These are phyloP conservation scores for Coemansia asiatica DNA, from an alignment of 192 early-diverging fungal species.

Conservation along the genomic window DNA sequence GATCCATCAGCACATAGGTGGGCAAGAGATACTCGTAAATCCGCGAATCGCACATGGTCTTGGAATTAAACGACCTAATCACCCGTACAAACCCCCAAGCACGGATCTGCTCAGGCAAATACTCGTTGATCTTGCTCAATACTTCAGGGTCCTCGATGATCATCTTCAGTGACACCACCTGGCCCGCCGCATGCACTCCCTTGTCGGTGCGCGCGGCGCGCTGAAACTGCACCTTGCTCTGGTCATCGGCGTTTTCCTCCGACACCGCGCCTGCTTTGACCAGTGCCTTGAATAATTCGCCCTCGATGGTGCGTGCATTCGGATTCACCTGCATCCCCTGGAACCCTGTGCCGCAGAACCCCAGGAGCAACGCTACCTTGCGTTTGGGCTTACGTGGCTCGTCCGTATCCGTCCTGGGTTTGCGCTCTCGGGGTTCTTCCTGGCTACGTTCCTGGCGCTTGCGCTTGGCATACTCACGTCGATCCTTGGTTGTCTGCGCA, in stretches of 20 bases:
- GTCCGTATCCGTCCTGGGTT: constrained; percentile 18
- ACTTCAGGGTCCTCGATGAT: constrained; percentile 72
- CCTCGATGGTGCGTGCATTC: constrained; percentile 80
- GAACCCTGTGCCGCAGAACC: constrained; percentile 94
- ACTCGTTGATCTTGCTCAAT: constrained; percentile 74
- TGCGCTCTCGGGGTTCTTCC: constrained; percentile 5
- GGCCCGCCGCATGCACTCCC: constrained; percentile 97
- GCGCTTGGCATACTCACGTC: constrained; percentile 40
- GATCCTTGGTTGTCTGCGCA: constrained; percentile 45
- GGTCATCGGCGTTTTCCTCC: constrained; percentile 80
- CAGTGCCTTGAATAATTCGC: constrained; percentile 85
- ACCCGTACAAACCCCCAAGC: constrained; percentile 79
- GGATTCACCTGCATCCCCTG: constrained; percentile 96
- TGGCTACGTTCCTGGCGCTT: constrained; percentile 26
- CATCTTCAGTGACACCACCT: constrained; percentile 92
- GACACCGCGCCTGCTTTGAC: constrained; percentile 80
- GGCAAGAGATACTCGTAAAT: constrained; percentile 97
- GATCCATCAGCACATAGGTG: constrained; percentile 76
- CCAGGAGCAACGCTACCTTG: constrained; percentile 86
- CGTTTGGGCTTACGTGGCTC: constrained; percentile 71
- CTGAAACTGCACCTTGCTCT: constrained; percentile 78
- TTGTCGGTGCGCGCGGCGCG: constrained; percentile 96
- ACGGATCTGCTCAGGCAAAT: constrained; percentile 87
- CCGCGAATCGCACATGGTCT: constrained; percentile 88
- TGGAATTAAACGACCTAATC: constrained; percentile 81